Evolutionary conservation across 768 basidiomycete species (phyloP), one percentile per base, ranked within the genome.

Genomic region (Phlebiopsis flavidoalba): DNA sequence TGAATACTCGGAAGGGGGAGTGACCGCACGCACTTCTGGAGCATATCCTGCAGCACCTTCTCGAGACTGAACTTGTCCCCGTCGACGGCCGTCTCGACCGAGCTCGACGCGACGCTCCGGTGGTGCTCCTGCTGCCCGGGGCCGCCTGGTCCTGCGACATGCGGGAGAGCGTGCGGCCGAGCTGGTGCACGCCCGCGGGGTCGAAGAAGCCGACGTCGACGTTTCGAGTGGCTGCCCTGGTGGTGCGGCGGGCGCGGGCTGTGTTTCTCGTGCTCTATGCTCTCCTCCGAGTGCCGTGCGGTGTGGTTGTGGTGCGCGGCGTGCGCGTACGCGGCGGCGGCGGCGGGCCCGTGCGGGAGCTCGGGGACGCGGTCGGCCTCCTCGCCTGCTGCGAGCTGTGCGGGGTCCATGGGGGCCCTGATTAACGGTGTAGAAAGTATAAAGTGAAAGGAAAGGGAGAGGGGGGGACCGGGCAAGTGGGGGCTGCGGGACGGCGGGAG

Each of bases 161-260:
- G 11, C 63, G 70, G 22, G 70, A 76, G 59, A 83, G 62, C 4
- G 72, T 76, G 63, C 70, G 68, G 11, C 71, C 71, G 5, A 85
- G 74, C 49, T 74, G 64, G 3, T 65, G 67, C 36, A 83, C 79
- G 11, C 85, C 85, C 15, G 66, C 65, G 1, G 79, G 83, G 70
- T 87, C 84, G 65, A 87, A 86, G 62, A 76, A 78, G 46, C 78
- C 80, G 31, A 83, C 59, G 33, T 74, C 71, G 3, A 83, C 78
- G 58, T 31, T n/a, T 57, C n/a, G 49, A 33, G 31, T 53, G 60
- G 49, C 49, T 61, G 36, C 35, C 31, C 33, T 36, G 54, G 54
- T 55, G 40, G n/a, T 15, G 19, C 19, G 10, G 19, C 12, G n/a
- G 37, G 21, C 36, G 37, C 52, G 52, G 14, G 24, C 24, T 51